These are phyloP conservation scores for Euphrasia confusa DNA, from an alignment of 257 asterid species.

Conservation along the genomic window DNA sequence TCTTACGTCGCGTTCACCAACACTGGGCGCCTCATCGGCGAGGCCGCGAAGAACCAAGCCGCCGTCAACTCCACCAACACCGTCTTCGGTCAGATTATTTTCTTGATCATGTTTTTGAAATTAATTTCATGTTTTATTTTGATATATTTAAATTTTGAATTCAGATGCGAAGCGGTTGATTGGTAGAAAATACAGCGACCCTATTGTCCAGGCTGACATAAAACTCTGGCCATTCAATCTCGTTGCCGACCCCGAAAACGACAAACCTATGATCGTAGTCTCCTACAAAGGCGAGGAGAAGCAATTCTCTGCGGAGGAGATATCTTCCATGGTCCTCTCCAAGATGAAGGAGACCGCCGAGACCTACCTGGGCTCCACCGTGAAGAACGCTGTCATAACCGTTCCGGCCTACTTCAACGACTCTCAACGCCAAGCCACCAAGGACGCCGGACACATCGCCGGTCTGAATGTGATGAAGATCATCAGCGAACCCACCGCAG, in stretches of 20 bases:
- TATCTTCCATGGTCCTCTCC: slow-evolving; percentile 73
- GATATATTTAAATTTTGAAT: neutral
- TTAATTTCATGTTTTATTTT: no score
- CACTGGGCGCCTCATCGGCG: no score
- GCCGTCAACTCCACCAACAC: slow-evolving; percentile 84
- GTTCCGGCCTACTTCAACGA: slow-evolving; percentile 84
- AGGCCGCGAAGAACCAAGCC: slow-evolving; percentile 57
- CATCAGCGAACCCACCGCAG: slow-evolving; percentile 79
- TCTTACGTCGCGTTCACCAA: no score
- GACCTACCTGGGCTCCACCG: slow-evolving; percentile 58
- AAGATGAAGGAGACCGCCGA: slow-evolving; percentile 82
- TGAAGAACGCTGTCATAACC: slow-evolving; percentile 78
- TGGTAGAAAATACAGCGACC: slow-evolving; percentile 61
- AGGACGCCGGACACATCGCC: slow-evolving; percentile 72
- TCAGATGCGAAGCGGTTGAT: slow-evolving; percentile 80
- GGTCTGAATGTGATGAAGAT: slow-evolving; percentile 60
- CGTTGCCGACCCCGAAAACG: slow-evolving; percentile 56
- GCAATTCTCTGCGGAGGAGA: slow-evolving; percentile 76
- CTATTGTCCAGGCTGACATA: slow-evolving; percentile 63
- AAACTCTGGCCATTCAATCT: slow-evolving; percentile 82
- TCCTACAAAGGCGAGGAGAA: slow-evolving; percentile 73
- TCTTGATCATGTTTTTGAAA: no score
- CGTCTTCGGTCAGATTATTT: slow-evolving; percentile 51
- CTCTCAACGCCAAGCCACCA: slow-evolving; percentile 84
- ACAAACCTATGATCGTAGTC: slow-evolving; percentile 69